A percentile compares a stretch with the other conserved stretches of the same genome.
phyloP scores from a whole-genome alignment of 2,329 filamentous ascomycete genomes.

The Hypoxylon sp. region DNA sequence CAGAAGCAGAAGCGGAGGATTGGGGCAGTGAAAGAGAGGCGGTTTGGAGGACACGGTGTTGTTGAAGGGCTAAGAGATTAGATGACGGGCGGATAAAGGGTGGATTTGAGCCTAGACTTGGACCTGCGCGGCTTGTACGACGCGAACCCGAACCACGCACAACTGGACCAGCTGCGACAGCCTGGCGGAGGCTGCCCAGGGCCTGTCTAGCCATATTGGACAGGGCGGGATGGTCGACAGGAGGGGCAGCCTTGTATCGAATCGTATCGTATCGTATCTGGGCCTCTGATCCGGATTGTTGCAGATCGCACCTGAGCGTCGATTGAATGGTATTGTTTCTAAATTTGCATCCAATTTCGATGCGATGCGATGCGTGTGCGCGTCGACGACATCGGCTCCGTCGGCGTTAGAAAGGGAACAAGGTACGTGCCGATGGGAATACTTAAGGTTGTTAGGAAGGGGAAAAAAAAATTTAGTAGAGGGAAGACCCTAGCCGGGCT shows the following conservation, averaged over 20 bases:
- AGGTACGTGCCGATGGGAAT: slow-evolving; percentile 25
- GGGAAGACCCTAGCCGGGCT: slow-evolving; percentile 2
- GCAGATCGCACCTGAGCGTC: not conserved
- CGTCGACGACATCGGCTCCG: slow-evolving; percentile 34
- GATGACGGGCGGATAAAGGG: slow-evolving; percentile 24
- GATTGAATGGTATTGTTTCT: not conserved
- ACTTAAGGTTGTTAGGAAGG: slow-evolving; percentile 11
- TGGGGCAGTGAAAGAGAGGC: slow-evolving; percentile 17
- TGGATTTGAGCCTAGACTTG: slow-evolving; percentile 14
- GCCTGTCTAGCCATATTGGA: slow-evolving; percentile 35
- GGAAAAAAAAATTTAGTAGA: not conserved
- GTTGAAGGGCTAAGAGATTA: slow-evolving; percentile 36
- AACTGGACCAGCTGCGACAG: slow-evolving; percentile 35
- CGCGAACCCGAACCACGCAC: not conserved
- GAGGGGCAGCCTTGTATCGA: too few relatives aligned
- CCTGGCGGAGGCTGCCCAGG: slow-evolving; percentile 37
- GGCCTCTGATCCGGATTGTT: not conserved
- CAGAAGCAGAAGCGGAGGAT: slow-evolving; percentile 3
- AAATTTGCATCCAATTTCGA: not conserved
- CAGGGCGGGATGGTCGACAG: too few relatives aligned
- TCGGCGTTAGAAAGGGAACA: slow-evolving; percentile 18
- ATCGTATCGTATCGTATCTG: not conserved
- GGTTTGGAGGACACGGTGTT: slow-evolving; percentile 37
- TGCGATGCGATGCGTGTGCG: slow-evolving; percentile 24
- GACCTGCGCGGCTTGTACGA: slow-evolving; percentile 11